Evolutionary conservation across 164 flowering plant genomes (phyloP).

Genomic region (Magnolia kwangsiensis): DNA sequence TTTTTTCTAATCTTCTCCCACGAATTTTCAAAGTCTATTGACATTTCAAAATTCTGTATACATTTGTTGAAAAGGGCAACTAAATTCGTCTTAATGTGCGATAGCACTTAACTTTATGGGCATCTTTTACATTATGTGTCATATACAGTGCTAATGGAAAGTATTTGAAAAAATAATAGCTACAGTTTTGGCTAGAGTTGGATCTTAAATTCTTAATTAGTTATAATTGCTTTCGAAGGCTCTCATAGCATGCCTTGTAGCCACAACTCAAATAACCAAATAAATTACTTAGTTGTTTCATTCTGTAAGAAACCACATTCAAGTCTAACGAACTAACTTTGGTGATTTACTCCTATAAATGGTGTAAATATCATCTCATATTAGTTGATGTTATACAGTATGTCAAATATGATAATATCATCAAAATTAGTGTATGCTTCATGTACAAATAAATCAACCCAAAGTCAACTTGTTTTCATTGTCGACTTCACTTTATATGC

Average conservation of each 20-base stretch:
- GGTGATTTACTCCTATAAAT: too few species aligned
- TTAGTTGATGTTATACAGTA: too few species aligned
- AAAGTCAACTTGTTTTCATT: too few species aligned
- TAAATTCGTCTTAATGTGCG: background rate
- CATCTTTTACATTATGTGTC: background rate
- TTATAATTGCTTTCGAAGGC: background rate
- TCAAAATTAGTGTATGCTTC: too few species aligned
- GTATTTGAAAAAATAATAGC: background rate
- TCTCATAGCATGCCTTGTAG: background rate
- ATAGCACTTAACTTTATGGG: background rate
- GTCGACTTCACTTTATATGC: too few species aligned
- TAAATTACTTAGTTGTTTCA: background rate
- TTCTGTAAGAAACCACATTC: background rate
- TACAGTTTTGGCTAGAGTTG: background rate
- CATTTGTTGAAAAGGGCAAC: background rate
- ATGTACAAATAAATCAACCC: too few species aligned
- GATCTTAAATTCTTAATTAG: constrained; percentile 3
- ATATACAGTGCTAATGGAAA: background rate
- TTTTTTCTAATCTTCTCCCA: background rate
- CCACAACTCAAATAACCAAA: constrained; percentile 7
- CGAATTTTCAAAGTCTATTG: background rate
- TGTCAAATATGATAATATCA: too few species aligned
- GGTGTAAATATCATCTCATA: too few species aligned
- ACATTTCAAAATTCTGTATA: background rate
- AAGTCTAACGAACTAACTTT: background rate